These are phyloP conservation scores for Pochonia chlamydosporia DNA, from an alignment of 2,329 filamentous ascomycete genomes.

Conservation along the genomic window DNA sequence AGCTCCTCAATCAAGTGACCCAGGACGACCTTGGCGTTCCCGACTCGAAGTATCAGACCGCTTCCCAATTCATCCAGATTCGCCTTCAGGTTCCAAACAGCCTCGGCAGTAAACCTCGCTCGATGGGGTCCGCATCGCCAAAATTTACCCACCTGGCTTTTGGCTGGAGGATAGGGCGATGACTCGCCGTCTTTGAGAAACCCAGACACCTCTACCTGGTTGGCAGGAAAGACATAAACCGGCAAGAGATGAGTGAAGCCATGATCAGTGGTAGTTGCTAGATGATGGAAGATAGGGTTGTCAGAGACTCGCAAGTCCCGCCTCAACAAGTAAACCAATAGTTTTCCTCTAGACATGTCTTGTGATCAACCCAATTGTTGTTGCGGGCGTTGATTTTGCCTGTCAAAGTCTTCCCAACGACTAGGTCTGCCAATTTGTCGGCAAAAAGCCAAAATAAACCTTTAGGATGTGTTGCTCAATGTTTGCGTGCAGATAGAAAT, in stretches of 20 bases:
- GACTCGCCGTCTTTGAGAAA: constrained; percentile 51
- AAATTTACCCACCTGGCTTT: constrained; percentile 58
- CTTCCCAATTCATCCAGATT: constrained; percentile 54
- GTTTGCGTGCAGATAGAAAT: background rate
- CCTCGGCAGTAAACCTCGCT: constrained; percentile 65
- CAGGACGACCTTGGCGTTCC: constrained; percentile 54
- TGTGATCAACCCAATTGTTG: background rate
- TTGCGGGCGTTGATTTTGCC: background rate
- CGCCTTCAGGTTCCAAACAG: constrained; percentile 66
- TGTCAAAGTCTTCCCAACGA: background rate
- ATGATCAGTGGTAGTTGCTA: constrained; percentile 41
- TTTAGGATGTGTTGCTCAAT: background rate
- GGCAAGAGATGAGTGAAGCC: constrained; percentile 65
- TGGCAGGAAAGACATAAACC: constrained; percentile 61
- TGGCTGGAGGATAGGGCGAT: constrained; percentile 64
- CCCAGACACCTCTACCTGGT: constrained; percentile 70
- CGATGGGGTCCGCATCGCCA: constrained; percentile 71
- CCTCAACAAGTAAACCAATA: constrained; percentile 66
- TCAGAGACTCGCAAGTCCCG: constrained; percentile 68
- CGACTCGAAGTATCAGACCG: constrained; percentile 59
- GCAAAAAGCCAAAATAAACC: background rate
- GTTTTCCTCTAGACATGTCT: constrained; percentile 33
- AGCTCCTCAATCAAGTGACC: constrained; percentile 48
- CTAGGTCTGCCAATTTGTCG: background rate
- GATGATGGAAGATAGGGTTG: constrained; percentile 64